Conservation (phyloP, 106 monocot genomes). For the Allium fistulosum region DNA sequence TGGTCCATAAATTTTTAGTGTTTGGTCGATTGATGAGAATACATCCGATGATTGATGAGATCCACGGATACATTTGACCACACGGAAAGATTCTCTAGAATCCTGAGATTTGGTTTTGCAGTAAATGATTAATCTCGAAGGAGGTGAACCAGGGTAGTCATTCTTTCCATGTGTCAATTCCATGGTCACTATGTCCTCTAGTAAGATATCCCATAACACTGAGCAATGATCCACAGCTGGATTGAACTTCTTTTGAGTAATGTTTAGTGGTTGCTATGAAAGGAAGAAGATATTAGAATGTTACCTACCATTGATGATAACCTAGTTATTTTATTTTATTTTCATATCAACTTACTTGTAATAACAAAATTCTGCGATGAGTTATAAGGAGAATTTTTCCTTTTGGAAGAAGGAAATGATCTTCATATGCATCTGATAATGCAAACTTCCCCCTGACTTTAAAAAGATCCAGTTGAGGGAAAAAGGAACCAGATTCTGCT, state of each 20-base stretch:
- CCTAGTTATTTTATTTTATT: neutral
- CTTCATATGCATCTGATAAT: conserved; percentile 95
- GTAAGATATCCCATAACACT: conserved; percentile 78
- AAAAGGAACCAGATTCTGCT: conserved; percentile 88
- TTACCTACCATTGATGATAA: neutral
- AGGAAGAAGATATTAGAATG: neutral
- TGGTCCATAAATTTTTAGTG: conserved; percentile 63
- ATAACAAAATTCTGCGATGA: conserved; percentile 68
- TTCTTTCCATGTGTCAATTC: conserved; percentile 69
- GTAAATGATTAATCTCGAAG: conserved; percentile 74
- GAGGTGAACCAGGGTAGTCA: conserved; percentile 48
- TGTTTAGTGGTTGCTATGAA: conserved; percentile 69
- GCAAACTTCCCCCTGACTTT: conserved; percentile 97
- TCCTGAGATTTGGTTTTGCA: conserved; percentile 41
- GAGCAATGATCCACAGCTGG: conserved; percentile 88
- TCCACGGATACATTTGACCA: conserved; percentile 49
- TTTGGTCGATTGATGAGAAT: conserved; percentile 60
- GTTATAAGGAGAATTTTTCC: conserved; percentile 79
- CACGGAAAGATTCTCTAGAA: conserved; percentile 45
- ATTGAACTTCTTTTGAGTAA: conserved; percentile 81
- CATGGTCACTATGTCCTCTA: conserved; percentile 79
- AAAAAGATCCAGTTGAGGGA: conserved; percentile 96
- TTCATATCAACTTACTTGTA: conserved; percentile 57
- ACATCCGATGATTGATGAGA: conserved; percentile 48
- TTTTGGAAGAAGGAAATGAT: conserved; percentile 84